Percentiles rank a stretch among this genome's conserved stretches.
Conservation (phyloP, 169 alveolate species). For the Cryptosporidium meleagridis region DNA sequence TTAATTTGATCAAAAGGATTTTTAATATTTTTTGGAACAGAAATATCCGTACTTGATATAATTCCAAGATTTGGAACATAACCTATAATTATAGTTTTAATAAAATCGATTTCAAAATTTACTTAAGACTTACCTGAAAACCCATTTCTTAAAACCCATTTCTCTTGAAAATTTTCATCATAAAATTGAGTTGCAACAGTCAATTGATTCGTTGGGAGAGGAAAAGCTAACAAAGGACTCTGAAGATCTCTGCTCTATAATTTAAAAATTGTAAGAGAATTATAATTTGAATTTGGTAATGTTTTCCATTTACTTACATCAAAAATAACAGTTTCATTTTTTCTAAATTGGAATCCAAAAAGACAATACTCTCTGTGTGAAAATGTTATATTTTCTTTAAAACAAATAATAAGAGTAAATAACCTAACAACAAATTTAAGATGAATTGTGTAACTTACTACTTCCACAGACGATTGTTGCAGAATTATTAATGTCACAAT, state of each 20-base stretch:
- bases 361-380: constrained; percentile 6
- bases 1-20: background rate
- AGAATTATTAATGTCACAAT: background rate
- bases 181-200: background rate
- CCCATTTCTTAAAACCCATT: constrained; percentile 39
- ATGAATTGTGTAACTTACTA: constrained; percentile 10
- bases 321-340: constrained; percentile 37
- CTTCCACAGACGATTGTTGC: constrained; percentile 38
- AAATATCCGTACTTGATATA: background rate
- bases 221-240: constrained; percentile 24
- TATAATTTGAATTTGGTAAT: background rate
- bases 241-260: constrained; percentile 40
- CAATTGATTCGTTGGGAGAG: constrained; percentile 15
- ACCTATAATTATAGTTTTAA: background rate
- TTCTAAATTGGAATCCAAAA: constrained; percentile 49
- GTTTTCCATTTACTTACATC: constrained; percentile 18
- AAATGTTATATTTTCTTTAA: constrained; percentile 19
- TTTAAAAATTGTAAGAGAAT: background rate
- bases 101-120: background rate
- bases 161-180: background rate
- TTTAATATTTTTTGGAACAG: background rate
- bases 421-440: background rate
- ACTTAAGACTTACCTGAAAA: constrained; percentile 38
- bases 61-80: background rate
- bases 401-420: background rate